These are phyloP conservation scores for Saprolegnia diclina DNA, from an alignment of 352 stramenopile genomes.

Conservation along the genomic window DNA sequence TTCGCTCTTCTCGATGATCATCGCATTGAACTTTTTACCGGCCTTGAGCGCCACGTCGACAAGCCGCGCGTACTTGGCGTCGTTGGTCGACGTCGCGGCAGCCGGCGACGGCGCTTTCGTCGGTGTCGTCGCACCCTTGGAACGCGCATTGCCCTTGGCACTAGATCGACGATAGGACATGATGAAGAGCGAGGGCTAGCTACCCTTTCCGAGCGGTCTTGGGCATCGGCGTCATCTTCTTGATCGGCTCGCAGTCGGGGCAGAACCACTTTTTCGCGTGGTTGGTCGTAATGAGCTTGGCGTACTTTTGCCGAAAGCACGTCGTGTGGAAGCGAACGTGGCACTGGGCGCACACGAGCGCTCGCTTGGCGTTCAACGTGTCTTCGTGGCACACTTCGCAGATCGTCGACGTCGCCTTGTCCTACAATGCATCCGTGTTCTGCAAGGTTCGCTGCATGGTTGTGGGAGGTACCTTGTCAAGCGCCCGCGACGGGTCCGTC, in stretches of 20 bases:
- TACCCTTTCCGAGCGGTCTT: constrained; percentile 38
- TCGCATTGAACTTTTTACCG: constrained; percentile 66
- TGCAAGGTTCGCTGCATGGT: too few species aligned
- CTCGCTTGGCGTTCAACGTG: constrained; percentile 32
- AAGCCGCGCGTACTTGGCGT: constrained; percentile 31
- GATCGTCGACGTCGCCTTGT: constrained; percentile 8
- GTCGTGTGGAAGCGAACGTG: constrained; percentile 82
- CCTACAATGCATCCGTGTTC: constrained; percentile 1
- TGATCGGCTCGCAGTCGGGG: constrained; percentile 60
- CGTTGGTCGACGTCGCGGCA: not conserved
- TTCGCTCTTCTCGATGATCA: constrained; percentile 65
- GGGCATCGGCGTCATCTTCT: constrained; percentile 28
- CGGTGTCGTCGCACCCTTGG: constrained; percentile 29
- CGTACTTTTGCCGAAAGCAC: constrained; percentile 76
- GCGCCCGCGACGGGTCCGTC: not conserved
- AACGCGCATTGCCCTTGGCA: constrained; percentile 6
- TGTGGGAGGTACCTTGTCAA: constrained; percentile 9
- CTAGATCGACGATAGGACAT: not conserved
- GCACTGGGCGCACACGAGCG: constrained; percentile 68
- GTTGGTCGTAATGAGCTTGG: constrained; percentile 51
- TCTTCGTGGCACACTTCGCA: constrained; percentile 25
- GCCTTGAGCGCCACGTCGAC: constrained; percentile 62
- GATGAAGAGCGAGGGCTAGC: not conserved
- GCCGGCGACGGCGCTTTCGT: constrained; percentile 13
- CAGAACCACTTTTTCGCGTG: constrained; percentile 72